A percentile compares a stretch with the other conserved stretches of the same genome.
phyloP scores from a whole-genome alignment of 2,329 filamentous ascomycete species.

The Teratosphaeria nubilosa region DNA sequence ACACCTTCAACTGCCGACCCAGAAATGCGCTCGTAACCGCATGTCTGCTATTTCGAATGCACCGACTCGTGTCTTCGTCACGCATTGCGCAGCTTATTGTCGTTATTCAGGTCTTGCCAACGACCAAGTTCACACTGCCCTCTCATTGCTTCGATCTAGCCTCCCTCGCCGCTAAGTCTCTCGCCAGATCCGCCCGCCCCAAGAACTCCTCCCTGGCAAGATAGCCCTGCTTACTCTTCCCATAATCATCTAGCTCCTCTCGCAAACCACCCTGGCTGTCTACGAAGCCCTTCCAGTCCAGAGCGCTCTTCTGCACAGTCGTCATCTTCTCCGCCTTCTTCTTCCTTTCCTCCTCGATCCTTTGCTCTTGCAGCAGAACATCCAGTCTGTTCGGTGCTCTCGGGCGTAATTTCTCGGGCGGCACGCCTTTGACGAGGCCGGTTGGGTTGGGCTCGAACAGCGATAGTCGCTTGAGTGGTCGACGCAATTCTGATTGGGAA shows the following conservation, averaged over 20 bases:
- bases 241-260: slow-evolving; percentile 51
- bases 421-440: slow-evolving; percentile 35
- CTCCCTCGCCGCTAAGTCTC: slow-evolving; percentile 46
- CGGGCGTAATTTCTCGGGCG: slow-evolving; percentile 33
- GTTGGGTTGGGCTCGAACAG: slow-evolving; percentile 43
- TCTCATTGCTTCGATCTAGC: slow-evolving; percentile 35
- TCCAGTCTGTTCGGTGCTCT: slow-evolving; percentile 22
- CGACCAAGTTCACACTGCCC: not conserved
- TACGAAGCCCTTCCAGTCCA: slow-evolving; percentile 57
- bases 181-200: slow-evolving; percentile 45
- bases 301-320: slow-evolving; percentile 54
- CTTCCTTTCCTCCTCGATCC: slow-evolving; percentile 24
- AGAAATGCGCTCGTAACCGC: too few species aligned
- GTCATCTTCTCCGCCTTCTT: slow-evolving; percentile 50
- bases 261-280: slow-evolving; percentile 47
- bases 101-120: too few species aligned
- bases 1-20: too few species aligned
- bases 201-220: slow-evolving; percentile 54
- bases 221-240: slow-evolving; percentile 53
- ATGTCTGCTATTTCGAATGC: too few species aligned
- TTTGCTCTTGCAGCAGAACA: slow-evolving; percentile 23
- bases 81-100: too few species aligned
- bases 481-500: slow-evolving; percentile 24
- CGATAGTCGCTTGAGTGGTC: slow-evolving; percentile 36
- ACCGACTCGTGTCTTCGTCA: too few species aligned